Evolutionary conservation across 192 early-diverging fungal genomes (phyloP).

Genomic region (Tieghemiomyces parasiticus): DNA sequence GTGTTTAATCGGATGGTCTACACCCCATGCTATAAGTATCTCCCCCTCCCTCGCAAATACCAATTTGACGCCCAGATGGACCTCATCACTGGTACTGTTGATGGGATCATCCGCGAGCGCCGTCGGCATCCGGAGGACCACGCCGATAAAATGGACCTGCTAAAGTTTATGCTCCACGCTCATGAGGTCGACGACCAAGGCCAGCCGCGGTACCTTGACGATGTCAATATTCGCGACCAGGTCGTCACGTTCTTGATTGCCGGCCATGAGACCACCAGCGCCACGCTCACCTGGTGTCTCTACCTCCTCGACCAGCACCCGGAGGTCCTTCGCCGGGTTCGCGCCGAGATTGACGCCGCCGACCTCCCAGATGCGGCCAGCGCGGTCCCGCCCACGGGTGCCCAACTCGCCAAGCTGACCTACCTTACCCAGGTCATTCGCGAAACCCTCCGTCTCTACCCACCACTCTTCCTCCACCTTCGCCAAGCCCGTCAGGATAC

Average conservation of each 20-base stretch:
- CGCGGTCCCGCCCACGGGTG: conserved; percentile 14
- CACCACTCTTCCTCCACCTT: conserved; percentile 28
- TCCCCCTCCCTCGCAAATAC: conserved; percentile 26
- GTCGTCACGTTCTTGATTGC: conserved; percentile 48
- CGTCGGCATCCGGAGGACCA: conserved; percentile 18
- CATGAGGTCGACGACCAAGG: conserved; percentile 18
- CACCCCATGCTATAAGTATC: conserved; percentile 24
- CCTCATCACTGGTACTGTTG: conserved; percentile 30
- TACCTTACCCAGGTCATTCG: conserved; percentile 36
- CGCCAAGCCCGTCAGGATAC: conserved; percentile 26
- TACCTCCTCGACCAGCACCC: conserved; percentile 31
- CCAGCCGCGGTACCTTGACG: conserved; percentile 15
- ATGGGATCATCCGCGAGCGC: conserved; percentile 32
- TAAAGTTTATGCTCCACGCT: conserved; percentile 41
- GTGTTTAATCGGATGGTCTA: conserved; percentile 15
- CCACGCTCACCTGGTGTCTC: conserved; percentile 33
- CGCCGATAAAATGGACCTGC: conserved; percentile 25
- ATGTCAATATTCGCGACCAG: conserved; percentile 41
- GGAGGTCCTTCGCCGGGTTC: conserved; percentile 18
- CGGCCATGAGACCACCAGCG: conserved; percentile 38
- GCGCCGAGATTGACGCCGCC: conserved; percentile 32
- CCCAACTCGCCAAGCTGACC: conserved; percentile 25
- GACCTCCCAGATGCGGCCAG: conserved; percentile 17
- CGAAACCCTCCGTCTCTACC: conserved; percentile 37
- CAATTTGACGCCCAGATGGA: conserved; percentile 19